phyloP scores from a whole-genome alignment of 2,329 filamentous ascomycete species.

The Monilinia laxa region DNA sequence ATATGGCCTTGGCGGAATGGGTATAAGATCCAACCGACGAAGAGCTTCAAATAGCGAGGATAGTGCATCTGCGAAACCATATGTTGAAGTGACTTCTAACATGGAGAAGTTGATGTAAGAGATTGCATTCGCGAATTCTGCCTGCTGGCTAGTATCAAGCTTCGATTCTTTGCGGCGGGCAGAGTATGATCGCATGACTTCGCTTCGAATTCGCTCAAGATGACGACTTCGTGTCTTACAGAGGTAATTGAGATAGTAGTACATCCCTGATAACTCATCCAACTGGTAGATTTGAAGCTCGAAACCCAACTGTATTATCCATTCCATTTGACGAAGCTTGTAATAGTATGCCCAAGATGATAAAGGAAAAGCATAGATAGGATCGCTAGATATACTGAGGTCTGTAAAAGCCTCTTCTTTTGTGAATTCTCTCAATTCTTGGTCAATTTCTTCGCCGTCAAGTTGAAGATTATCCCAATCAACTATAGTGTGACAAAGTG shows the following conservation, averaged over 20 bases:
- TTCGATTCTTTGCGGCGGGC: conserved; percentile 24
- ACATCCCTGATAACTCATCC: conserved; percentile 85
- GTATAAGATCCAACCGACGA: conserved; percentile 42
- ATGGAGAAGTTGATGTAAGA: conserved; percentile 59
- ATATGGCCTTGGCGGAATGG: conserved; percentile 50
- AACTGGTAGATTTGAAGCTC: conserved; percentile 87
- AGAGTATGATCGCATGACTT: conserved; percentile 47
- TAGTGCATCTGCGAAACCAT: conserved; percentile 52
- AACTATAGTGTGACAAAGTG: conserved; percentile 77
- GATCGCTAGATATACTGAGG: conserved; percentile 49
- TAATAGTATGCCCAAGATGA: conserved; percentile 89
- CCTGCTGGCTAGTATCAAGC: conserved; percentile 38
- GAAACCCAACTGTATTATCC: conserved; percentile 87
- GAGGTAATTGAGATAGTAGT: conserved; percentile 81
- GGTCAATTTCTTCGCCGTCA: conserved; percentile 77
- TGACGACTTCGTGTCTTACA: conserved; percentile 62
- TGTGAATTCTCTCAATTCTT: conserved; percentile 60
- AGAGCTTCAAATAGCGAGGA: conserved; percentile 56
- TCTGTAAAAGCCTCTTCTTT: conserved; percentile 60
- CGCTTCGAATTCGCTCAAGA: conserved; percentile 69
- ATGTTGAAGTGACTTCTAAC: conserved; percentile 63
- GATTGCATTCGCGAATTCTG: conserved; percentile 48
- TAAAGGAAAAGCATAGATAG: conserved; percentile 67
- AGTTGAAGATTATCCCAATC: conserved; percentile 83
- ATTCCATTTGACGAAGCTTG: conserved; percentile 85